A percentile compares a stretch with the other conserved stretches of the same genome.
These are phyloP conservation scores for Colletotrichum filicis DNA, from an alignment of 2,329 filamentous ascomycete genomes.

Conservation along the genomic window DNA sequence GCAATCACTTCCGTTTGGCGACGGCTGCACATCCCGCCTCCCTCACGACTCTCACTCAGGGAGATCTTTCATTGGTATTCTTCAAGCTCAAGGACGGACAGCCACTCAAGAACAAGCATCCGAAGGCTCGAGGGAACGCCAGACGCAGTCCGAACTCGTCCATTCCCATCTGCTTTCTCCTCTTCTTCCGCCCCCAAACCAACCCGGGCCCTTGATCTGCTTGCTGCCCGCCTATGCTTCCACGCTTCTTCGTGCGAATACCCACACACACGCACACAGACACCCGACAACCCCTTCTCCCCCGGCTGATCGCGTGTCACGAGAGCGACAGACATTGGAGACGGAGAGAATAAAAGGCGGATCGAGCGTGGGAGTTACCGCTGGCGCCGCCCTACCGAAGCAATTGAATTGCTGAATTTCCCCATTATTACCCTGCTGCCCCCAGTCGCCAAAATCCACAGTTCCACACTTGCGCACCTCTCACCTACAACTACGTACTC, in stretches of 20 bases:
- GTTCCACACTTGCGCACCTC: neutral
- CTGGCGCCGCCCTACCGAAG: neutral
- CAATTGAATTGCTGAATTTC: slow-evolving; percentile 1
- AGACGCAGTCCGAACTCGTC: neutral
- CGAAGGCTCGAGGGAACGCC: neutral
- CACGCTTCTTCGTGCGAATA: neutral
- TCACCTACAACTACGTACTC: no score
- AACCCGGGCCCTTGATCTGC: slow-evolving; percentile 17
- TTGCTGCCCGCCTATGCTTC: neutral
- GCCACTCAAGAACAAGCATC: neutral
- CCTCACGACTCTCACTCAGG: neutral
- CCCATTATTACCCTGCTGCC: neutral
- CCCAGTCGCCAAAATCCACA: slow-evolving; percentile 3
- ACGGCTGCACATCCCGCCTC: slow-evolving; percentile 23
- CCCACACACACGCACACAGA: neutral
- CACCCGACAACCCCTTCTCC: neutral
- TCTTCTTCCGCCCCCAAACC: neutral
- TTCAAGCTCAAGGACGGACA: neutral
- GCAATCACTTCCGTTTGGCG: slow-evolving; percentile 31
- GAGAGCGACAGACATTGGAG: slow-evolving; percentile 14
- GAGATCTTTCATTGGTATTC: neutral
- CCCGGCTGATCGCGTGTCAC: slow-evolving; percentile 32
- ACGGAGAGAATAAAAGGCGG: neutral
- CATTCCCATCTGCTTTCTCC: neutral
- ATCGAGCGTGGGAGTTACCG: slow-evolving; percentile 7